These are phyloP conservation scores for Xylaria cubensis DNA, from an alignment of 495 filamentous ascomycete genomes.

Conservation along the genomic window DNA sequence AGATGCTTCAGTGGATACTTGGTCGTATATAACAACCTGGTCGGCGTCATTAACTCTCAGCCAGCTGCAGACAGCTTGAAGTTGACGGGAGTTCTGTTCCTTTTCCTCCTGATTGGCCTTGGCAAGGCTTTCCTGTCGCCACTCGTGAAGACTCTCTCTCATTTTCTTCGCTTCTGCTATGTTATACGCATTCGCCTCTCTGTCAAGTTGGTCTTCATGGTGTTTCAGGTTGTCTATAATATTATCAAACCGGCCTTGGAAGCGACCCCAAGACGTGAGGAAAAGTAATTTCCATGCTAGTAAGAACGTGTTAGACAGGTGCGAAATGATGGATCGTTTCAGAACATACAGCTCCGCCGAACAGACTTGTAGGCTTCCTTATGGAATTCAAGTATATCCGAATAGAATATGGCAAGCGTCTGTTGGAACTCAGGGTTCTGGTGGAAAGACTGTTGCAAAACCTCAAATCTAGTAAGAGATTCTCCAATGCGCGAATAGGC, in stretches of 20 bases:
- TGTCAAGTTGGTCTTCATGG: constrained; percentile 49
- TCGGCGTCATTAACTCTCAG: constrained; percentile 40
- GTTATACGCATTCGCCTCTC: constrained; percentile 38
- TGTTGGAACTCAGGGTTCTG: constrained; percentile 46
- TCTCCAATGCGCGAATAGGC: constrained; percentile 50
- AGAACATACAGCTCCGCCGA: constrained; percentile 43
- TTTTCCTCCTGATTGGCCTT: constrained; percentile 30
- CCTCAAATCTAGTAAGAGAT: constrained; percentile 46
- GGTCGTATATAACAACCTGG: constrained; percentile 37
- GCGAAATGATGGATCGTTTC: neutral
- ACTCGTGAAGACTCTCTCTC: constrained; percentile 28
- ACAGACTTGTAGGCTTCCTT: constrained; percentile 55
- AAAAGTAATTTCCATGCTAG: constrained; percentile 56
- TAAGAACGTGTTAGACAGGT: neutral
- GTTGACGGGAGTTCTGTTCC: constrained; percentile 32
- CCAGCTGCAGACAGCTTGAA: constrained; percentile 37
- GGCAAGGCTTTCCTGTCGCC: constrained; percentile 34
- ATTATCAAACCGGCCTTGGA: constrained; percentile 45
- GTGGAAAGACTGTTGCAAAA: constrained; percentile 38
- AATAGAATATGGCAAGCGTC: constrained; percentile 49
- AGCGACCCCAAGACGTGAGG: constrained; percentile 49
- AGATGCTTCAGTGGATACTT: constrained; percentile 24
- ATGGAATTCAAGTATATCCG: constrained; percentile 55
- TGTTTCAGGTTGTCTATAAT: constrained; percentile 47
- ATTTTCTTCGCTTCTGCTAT: constrained; percentile 33